These are phyloP conservation scores for Naematelia aurantialba DNA, from an alignment of 768 basidiomycete genomes.

Conservation along the genomic window DNA sequence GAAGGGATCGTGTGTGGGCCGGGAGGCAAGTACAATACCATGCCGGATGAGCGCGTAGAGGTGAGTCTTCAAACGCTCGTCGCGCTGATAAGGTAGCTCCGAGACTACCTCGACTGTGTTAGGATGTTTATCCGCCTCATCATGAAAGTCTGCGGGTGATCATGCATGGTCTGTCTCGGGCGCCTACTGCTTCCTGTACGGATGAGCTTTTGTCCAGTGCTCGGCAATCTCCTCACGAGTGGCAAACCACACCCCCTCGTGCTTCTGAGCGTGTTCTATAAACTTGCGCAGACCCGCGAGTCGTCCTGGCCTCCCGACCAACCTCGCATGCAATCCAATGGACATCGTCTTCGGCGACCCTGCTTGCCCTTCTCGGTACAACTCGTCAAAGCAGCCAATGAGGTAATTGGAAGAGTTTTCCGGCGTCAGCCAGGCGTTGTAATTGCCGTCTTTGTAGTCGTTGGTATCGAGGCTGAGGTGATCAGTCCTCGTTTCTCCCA, in stretches of 20 bases:
- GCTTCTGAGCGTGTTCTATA: constrained; percentile 28
- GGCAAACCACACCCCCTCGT: constrained; percentile 37
- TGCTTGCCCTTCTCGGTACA: constrained; percentile 28
- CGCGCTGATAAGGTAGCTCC: constrained; percentile 3
- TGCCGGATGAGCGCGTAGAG: constrained; percentile 22
- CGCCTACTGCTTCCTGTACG: constrained; percentile 9
- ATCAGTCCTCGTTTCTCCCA: not conserved
- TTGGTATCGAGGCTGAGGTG: constrained; percentile 33
- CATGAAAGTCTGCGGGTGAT: constrained; percentile 13
- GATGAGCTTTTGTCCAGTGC: constrained; percentile 27
- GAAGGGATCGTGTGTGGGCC: constrained; percentile 22
- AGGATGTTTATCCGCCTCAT: constrained; percentile 21
- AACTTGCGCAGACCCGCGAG: constrained; percentile 35
- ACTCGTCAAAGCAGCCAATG: constrained; percentile 35
- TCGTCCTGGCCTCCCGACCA: constrained; percentile 36
- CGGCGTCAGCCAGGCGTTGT: constrained; percentile 29
- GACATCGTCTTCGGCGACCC: constrained; percentile 41
- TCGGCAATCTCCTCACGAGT: constrained; percentile 42
- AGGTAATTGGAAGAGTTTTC: constrained; percentile 33
- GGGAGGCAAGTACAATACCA: constrained; percentile 21
- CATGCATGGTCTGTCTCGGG: not conserved
- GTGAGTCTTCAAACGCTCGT: constrained; percentile 4
- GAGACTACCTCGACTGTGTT: constrained; percentile 20
- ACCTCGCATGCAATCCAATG: constrained; percentile 34
- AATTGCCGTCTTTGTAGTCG: constrained; percentile 37